Conservation (phyloP, 225 moss, liverwort and hornwort genomes). For the Anthoceros angustus region DNA sequence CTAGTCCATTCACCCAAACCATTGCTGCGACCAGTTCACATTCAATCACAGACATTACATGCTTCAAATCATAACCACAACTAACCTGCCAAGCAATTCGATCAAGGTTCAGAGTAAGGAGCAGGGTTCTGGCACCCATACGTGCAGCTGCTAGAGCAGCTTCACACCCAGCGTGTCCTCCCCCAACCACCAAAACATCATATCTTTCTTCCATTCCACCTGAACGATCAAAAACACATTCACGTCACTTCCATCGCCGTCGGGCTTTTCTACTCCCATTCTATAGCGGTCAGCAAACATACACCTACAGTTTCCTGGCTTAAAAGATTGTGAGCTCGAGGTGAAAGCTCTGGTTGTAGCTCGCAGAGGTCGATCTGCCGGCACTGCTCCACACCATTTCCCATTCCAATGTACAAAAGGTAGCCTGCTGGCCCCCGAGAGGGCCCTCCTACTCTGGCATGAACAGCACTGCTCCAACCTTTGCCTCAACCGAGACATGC, state of each 20-base stretch:
- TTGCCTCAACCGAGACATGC: too few species aligned
- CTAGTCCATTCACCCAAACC: conserved; percentile 7
- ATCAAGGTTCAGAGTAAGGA: conserved; percentile 78
- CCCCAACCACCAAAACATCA: conserved; percentile 78
- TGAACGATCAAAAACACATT: conserved; percentile 7
- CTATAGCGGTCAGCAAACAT: neutral
- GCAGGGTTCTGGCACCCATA: conserved; percentile 71
- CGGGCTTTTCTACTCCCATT: neutral
- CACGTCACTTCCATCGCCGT: neutral
- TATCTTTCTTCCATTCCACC: conserved; percentile 35
- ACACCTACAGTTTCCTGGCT: neutral
- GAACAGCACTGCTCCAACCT: too few species aligned
- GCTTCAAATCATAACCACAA: neutral
- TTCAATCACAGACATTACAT: neutral
- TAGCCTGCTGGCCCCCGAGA: neutral
- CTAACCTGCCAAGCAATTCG: conserved; percentile 90
- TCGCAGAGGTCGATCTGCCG: neutral
- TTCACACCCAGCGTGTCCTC: conserved; percentile 90
- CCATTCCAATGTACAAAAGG: neutral
- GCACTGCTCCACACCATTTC: neutral
- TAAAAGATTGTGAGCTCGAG: neutral
- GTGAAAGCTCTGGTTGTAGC: neutral
- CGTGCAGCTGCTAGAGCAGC: conserved; percentile 81
- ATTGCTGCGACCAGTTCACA: conserved; percentile 6
- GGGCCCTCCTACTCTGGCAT: too few species aligned